These are phyloP conservation scores for Bruguiera sexangula DNA, from an alignment of 345 rosid species.

Conservation along the genomic window DNA sequence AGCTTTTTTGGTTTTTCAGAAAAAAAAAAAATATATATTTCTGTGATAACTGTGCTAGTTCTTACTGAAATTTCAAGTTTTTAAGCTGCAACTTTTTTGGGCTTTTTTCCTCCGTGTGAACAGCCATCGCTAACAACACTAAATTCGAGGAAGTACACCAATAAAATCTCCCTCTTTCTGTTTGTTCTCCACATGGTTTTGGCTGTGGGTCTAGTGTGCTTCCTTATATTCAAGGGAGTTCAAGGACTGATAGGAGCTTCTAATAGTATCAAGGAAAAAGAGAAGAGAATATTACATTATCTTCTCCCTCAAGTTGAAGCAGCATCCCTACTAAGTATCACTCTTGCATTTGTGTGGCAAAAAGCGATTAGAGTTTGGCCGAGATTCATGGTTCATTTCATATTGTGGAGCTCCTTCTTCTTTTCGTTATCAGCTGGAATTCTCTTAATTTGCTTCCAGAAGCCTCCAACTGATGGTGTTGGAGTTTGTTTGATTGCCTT, in stretches of 20 bases:
- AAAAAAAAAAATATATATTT: too few species aligned
- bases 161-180: slow-evolving; percentile 66
- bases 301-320: slow-evolving; percentile 88
- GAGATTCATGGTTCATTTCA: slow-evolving; percentile 74
- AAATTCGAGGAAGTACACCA: slow-evolving; percentile 79
- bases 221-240: slow-evolving; percentile 82
- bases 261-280: slow-evolving; percentile 42
- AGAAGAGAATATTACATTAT: slow-evolving; percentile 50
- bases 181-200: slow-evolving; percentile 62
- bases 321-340: slow-evolving; percentile 72
- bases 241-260: slow-evolving; percentile 69
- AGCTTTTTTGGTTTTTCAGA: too few species aligned
- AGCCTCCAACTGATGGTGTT: slow-evolving; percentile 71
- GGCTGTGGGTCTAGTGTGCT: slow-evolving; percentile 64
- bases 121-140: slow-evolving; percentile 59
- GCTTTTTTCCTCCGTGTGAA: background rate
- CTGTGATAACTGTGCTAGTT: background rate
- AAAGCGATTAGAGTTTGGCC: slow-evolving; percentile 79
- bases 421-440: slow-evolving; percentile 78
- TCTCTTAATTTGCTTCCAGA: slow-evolving; percentile 91
- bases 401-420: slow-evolving; percentile 69
- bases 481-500: slow-evolving; percentile 77
- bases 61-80: slow-evolving; percentile 9
- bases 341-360: slow-evolving; percentile 88
- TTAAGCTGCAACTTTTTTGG: slow-evolving; percentile 3